These are phyloP conservation scores for Lycium ferocissimum DNA, from an alignment of 257 asterid species.

Conservation along the genomic window DNA sequence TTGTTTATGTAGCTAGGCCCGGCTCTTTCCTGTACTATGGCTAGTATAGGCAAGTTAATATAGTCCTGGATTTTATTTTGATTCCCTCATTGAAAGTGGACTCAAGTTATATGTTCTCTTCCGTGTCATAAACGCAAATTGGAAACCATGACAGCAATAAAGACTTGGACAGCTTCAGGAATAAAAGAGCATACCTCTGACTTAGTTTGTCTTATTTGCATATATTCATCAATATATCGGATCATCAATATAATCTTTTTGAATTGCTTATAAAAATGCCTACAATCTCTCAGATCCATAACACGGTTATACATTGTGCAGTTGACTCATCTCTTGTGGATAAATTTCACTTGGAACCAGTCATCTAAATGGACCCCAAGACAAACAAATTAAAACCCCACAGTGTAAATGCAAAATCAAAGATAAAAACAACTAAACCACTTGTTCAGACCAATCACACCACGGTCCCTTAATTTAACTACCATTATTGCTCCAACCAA, in stretches of 20 bases:
- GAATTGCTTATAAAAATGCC: too few species aligned
- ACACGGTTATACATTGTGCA: constrained; percentile 45
- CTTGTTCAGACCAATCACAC: constrained; percentile 27
- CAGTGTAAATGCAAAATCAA: constrained; percentile 38
- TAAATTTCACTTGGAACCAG: constrained; percentile 52
- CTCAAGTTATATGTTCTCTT: neutral
- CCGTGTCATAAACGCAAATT: neutral
- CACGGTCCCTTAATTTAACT: constrained; percentile 47
- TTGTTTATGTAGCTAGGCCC: too few species aligned
- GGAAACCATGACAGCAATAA: neutral
- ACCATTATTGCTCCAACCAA: constrained; percentile 46
- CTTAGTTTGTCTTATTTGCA: neutral
- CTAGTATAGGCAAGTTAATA: neutral
- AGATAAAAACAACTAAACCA: constrained; percentile 35
- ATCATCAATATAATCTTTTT: too few species aligned
- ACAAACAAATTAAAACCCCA: constrained; percentile 31
- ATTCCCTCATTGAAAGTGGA: neutral
- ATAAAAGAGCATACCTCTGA: neutral
- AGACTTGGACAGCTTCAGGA: neutral
- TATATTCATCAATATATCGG: neutral
- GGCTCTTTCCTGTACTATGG: neutral
- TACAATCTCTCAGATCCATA: neutral
- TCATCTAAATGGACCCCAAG: neutral
- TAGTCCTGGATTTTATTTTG: neutral
- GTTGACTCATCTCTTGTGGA: constrained; percentile 52